Conservation (phyloP, 495 filamentous ascomycete genomes). For the Xylaria sp. region DNA sequence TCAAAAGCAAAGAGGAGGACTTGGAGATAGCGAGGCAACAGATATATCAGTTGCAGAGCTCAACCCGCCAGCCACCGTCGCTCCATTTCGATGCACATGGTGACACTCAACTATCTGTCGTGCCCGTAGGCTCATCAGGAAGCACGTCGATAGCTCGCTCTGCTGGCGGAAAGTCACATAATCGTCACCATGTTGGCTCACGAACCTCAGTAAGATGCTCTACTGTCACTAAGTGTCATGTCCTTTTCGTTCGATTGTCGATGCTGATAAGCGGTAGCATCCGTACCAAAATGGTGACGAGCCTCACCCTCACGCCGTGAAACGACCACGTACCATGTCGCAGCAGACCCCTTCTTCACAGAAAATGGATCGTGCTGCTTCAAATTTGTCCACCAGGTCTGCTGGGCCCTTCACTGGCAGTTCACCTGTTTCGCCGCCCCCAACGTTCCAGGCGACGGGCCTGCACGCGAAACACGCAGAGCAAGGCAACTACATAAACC, state of each 20-base stretch:
- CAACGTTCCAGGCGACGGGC: slow-evolving; percentile 28
- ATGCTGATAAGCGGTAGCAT: slow-evolving; percentile 36
- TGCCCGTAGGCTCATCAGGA: slow-evolving; percentile 35
- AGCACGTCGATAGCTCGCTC: slow-evolving; percentile 46
- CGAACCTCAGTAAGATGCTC: slow-evolving; percentile 36
- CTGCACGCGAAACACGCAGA: slow-evolving; percentile 32
- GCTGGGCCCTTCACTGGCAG: slow-evolving; percentile 40
- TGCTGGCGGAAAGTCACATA: slow-evolving; percentile 35
- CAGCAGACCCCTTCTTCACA: slow-evolving; percentile 38
- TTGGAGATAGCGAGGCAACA: slow-evolving; percentile 40
- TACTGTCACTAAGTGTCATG: slow-evolving; percentile 18
- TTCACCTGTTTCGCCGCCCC: slow-evolving; percentile 35
- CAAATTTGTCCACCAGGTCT: slow-evolving; percentile 40
- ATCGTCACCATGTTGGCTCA: slow-evolving; percentile 35
- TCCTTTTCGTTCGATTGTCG: background rate
- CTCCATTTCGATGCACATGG: slow-evolving; percentile 34
- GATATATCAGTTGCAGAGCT: slow-evolving; percentile 41
- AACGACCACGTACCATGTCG: slow-evolving; percentile 44
- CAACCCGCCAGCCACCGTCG: slow-evolving; percentile 45
- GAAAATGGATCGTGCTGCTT: slow-evolving; percentile 42
- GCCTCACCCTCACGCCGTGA: slow-evolving; percentile 35
- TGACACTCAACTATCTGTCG: slow-evolving; percentile 42
- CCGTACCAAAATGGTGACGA: slow-evolving; percentile 34
- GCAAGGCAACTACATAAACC: slow-evolving; percentile 34
- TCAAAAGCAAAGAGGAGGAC: slow-evolving; percentile 39